phyloP scores from a whole-genome alignment of 345 rosid species.

The Cardiospermum halicacabum region DNA sequence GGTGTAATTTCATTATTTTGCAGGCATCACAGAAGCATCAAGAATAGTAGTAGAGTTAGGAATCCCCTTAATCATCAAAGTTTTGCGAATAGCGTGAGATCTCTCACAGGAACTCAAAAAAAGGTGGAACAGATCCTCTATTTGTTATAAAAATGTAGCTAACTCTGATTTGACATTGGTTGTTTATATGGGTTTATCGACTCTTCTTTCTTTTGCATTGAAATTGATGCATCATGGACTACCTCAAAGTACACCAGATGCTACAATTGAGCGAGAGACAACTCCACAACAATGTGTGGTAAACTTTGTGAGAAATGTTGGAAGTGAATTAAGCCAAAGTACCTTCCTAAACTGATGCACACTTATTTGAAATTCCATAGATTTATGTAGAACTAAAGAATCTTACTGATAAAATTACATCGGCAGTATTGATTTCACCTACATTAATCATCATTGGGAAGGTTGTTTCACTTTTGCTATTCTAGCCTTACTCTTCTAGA shows the following conservation, averaged over 20 bases:
- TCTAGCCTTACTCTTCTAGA: conserved; percentile 51
- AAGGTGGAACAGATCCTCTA: conserved; percentile 79
- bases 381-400: conserved; percentile 75
- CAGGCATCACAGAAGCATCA: conserved; percentile 96
- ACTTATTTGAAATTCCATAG: conserved; percentile 28
- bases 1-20: conserved; percentile 16
- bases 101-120: conserved; percentile 85
- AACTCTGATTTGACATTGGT: conserved; percentile 86
- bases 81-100: conserved; percentile 79
- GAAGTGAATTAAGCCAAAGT: neutral
- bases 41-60: conserved; percentile 96
- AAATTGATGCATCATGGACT: conserved; percentile 88
- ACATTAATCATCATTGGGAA: conserved; percentile 82
- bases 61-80: conserved; percentile 88
- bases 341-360: neutral
- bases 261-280: conserved; percentile 86
- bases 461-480: conserved; percentile 81
- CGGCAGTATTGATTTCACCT: conserved; percentile 65
- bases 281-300: conserved; percentile 76
- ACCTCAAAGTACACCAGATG: conserved; percentile 75
- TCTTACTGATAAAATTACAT: conserved; percentile 58
- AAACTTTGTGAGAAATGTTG: conserved; percentile 20
- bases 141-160: conserved; percentile 84
- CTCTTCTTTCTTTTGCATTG: conserved; percentile 75
- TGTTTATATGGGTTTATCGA: conserved; percentile 92